Base-by-base conservation (phyloP, 2,329 filamentous ascomycete genomes). In the Capronia americana region DNA sequence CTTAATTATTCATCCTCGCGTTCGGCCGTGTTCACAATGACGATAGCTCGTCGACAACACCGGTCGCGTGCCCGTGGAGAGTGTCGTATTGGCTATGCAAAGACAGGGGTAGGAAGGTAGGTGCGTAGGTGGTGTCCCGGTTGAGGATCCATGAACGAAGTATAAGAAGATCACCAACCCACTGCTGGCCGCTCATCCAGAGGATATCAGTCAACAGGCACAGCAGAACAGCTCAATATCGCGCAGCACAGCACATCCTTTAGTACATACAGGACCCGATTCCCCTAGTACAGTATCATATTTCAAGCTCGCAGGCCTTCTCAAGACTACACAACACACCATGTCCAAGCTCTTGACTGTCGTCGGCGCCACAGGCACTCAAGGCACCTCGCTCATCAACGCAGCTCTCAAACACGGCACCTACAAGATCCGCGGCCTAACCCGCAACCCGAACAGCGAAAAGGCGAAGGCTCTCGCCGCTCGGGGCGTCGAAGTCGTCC, bases 361-460 rank as follows among this genome's bases (percentile, higher is more conserved):
- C n/a, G 64, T 67, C 20, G 77, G 78, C 3, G 76, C 76, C 24
- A 79, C 77, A n/a, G 78, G 79, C 20, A 79, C 77, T 56, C 79
- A 80, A 71, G 79, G 79, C 6, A 72, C 73, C 2, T 74, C 75
- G 2, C 57, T 79, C 2, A 75, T 80, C 41, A 61, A 73, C 0
- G 70, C 69, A 4, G 62, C 32, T 11, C 63, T 65, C 10, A 38
- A 50, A 28, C 50, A 64, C 20, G 53, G 57, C n/a, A 55, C 3
- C 24, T 65, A 65, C 34, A 63, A 72, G 8, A 72, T 79, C 51
- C 75, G 77, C 38, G 75, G 73, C 44, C 44, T 79, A 8, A 78
- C 77, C 12, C 74, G 77, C 6, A 71, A 76, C 41, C 70, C 74
- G 11, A 71, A 65, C 17, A 73, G 70, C 7, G 30, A 70, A 0